These are phyloP conservation scores for Melocanna baccifera DNA, from an alignment of 176 grass and related monocot species.

Conservation along the genomic window DNA sequence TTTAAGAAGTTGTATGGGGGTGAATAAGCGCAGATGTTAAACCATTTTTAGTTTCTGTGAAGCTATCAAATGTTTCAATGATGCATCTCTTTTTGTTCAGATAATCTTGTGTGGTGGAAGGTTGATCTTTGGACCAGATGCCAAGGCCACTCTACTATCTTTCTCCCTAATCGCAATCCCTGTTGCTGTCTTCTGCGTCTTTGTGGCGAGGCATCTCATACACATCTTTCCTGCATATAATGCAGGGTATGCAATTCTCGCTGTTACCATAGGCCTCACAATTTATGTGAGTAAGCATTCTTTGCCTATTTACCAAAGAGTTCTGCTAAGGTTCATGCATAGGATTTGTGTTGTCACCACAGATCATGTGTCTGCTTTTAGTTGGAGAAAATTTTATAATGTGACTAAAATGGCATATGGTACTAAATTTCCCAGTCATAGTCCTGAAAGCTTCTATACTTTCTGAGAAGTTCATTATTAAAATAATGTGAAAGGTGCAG, in stretches of 20 bases:
- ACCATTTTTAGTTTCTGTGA: constrained; percentile 1
- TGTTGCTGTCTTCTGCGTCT: constrained; percentile 73
- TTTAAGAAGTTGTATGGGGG: neutral
- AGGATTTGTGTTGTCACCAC: neutral
- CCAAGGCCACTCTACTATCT: constrained; percentile 70
- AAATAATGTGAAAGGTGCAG: neutral
- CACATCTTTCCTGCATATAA: constrained; percentile 84
- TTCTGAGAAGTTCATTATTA: neutral
- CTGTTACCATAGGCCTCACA: constrained; percentile 63
- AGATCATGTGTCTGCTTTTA: neutral
- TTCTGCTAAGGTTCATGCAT: constrained; percentile 3
- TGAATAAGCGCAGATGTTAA: neutral
- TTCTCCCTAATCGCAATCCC: constrained; percentile 66
- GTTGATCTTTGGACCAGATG: constrained; percentile 97
- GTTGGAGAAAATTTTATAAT: neutral
- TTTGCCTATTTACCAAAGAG: constrained; percentile 20
- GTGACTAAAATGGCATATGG: constrained; percentile 1
- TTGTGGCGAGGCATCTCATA: constrained; percentile 84
- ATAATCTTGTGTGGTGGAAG: constrained; percentile 83
- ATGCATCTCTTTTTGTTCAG: constrained; percentile 52
- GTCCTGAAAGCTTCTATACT: neutral
- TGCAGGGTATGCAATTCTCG: constrained; percentile 80
- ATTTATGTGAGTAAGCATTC: constrained; percentile 69
- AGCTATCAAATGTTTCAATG: constrained; percentile 19
- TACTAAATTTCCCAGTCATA: neutral